Conservation (phyloP, 2,329 filamentous ascomycete genomes). For the Epichloe uncinata region DNA sequence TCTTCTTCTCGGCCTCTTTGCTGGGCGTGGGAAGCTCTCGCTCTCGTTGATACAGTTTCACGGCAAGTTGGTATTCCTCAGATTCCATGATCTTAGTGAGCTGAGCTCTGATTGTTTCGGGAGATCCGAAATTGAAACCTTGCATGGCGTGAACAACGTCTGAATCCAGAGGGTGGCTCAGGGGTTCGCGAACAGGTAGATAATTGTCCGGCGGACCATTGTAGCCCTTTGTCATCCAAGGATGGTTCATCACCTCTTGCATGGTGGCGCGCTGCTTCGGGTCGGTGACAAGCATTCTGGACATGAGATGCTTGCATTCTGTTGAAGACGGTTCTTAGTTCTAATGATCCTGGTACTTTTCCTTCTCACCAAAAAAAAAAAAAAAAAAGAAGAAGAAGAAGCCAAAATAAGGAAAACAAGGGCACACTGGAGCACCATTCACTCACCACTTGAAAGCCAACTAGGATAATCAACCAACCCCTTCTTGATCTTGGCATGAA, state of each 20-base stretch:
- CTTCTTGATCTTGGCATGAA: constrained; percentile 98
- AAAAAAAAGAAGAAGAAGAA: not conserved
- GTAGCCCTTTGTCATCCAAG: constrained; percentile 93
- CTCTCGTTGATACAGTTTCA: constrained; percentile 57
- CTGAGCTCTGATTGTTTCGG: constrained; percentile 70
- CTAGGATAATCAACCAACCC: constrained; percentile 89
- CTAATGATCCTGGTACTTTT: not conserved
- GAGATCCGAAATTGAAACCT: constrained; percentile 88
- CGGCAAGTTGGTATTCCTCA: constrained; percentile 80
- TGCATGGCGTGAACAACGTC: constrained; percentile 89
- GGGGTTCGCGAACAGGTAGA: constrained; percentile 67
- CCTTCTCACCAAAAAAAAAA: not conserved
- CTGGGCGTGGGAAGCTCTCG: constrained; percentile 43
- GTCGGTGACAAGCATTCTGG: constrained; percentile 91
- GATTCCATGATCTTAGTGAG: constrained; percentile 80
- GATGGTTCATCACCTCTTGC: constrained; percentile 84
- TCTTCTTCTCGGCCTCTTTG: constrained; percentile 65
- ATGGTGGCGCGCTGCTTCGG: constrained; percentile 76
- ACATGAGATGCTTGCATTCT: constrained; percentile 92
- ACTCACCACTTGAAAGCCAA: constrained; percentile 70
- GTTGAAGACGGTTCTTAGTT: not conserved
- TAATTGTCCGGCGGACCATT: constrained; percentile 78
- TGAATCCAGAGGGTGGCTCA: constrained; percentile 71
- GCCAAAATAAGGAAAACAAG: not conserved
- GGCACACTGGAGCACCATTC: constrained; percentile 11